phyloP scores from a whole-genome alignment of 2,329 filamentous ascomycete species.

The Ascochyta viciae-villosae region DNA sequence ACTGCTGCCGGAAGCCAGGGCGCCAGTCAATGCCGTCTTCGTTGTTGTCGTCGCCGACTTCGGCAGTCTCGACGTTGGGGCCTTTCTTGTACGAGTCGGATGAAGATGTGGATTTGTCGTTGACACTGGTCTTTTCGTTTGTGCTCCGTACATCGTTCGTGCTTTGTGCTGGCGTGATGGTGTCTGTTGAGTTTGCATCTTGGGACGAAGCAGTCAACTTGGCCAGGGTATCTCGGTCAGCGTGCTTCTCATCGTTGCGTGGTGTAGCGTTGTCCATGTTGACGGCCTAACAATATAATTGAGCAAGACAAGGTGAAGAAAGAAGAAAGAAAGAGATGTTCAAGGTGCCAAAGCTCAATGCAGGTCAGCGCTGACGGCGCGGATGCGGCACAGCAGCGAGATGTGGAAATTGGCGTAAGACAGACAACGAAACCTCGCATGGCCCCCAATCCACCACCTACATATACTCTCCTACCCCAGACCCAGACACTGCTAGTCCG shows the following conservation, averaged over 20 bases:
- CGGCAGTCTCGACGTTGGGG: conserved; percentile 14
- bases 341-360: not conserved
- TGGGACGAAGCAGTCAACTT: conserved; percentile 9
- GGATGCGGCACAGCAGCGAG: conserved; percentile 13
- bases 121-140: conserved; percentile 3
- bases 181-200: not conserved
- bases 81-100: conserved; percentile 13
- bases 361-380: conserved; percentile 4
- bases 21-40: conserved; percentile 33
- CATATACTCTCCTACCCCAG: not conserved
- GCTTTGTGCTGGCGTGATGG: conserved; percentile 2
- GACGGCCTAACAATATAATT: not conserved
- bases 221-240: conserved; percentile 5
- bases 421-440: conserved; percentile 2
- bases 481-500: not conserved
- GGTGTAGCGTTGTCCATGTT: conserved; percentile 4
- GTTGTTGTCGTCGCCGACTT: conserved; percentile 10
- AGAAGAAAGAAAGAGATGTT: not conserved
- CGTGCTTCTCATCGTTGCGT: not conserved
- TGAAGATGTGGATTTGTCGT: conserved; percentile 4
- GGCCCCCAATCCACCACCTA: conserved; percentile 3
- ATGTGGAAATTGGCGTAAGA: conserved; percentile 13
- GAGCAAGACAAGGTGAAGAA: not conserved
- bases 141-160: not conserved
- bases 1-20: conserved; percentile 31